Conservation (phyloP, 2,329 filamentous ascomycete genomes). For the Dactylellina sp. region DNA sequence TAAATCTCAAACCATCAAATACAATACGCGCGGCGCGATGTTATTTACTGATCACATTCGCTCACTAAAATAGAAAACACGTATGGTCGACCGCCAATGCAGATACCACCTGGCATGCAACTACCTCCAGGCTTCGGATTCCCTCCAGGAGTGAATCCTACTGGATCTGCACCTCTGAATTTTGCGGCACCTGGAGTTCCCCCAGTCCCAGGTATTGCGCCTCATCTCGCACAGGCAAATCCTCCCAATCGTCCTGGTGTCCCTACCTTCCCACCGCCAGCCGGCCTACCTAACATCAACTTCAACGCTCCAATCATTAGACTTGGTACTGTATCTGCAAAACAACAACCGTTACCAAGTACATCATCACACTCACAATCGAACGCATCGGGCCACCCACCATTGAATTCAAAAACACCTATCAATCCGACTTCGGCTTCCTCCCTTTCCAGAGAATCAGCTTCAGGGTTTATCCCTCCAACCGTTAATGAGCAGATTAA, state of each 20-base stretch:
- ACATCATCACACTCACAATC: conserved; percentile 30
- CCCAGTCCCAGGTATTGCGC: conserved; percentile 80
- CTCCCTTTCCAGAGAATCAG: conserved; percentile 38
- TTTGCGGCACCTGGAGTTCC: conserved; percentile 80
- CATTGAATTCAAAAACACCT: conserved; percentile 27
- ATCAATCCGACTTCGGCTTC: conserved; percentile 15
- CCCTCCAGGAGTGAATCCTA: conserved; percentile 57
- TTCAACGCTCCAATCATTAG: conserved; percentile 97
- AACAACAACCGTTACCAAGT: conserved; percentile 64
- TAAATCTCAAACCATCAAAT: neutral
- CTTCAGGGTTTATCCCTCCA: conserved; percentile 71
- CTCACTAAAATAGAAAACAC: conserved; percentile 42
- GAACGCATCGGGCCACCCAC: conserved; percentile 8
- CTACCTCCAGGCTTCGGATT: conserved; percentile 56
- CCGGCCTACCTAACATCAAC: conserved; percentile 97
- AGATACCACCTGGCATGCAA: conserved; percentile 59
- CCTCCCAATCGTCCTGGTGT: conserved; percentile 77
- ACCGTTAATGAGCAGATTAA: conserved; percentile 90
- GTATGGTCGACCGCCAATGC: conserved; percentile 60
- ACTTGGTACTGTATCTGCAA: conserved; percentile 81
- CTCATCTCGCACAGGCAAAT: conserved; percentile 78
- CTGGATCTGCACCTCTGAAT: conserved; percentile 53
- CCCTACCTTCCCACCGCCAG: conserved; percentile 85
- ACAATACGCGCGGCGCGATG: too few relatives aligned
- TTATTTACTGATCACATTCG: neutral